Evolutionary conservation across 345 rosid genomes (phyloP).

Genomic region (Pugionium dolabratum): DNA sequence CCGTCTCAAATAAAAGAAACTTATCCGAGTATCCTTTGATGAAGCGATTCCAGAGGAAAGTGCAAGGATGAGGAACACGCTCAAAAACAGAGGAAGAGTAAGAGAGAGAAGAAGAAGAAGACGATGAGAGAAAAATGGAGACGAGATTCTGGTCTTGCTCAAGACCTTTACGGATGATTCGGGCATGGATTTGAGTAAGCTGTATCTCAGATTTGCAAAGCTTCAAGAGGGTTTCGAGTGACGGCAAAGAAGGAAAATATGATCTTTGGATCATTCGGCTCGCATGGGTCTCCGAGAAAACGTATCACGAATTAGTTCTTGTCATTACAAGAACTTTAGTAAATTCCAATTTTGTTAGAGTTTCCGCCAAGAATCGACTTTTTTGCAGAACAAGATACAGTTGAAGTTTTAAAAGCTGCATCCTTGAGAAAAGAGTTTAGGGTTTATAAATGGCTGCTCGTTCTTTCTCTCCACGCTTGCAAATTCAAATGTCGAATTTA

Average conservation of each 20-base stretch:
- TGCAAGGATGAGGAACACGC: conserved; percentile 48
- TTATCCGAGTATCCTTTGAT: conserved; percentile 46
- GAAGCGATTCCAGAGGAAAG: conserved; percentile 62
- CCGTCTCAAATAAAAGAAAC: conserved; percentile 37
- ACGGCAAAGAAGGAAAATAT: conserved; percentile 32
- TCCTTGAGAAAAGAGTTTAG: conserved; percentile 4
- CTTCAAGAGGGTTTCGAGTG: conserved; percentile 53
- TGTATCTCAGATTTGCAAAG: conserved; percentile 52
- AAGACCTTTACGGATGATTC: conserved; percentile 67
- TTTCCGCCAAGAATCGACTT: not conserved
- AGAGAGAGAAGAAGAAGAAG: conserved; percentile 42
- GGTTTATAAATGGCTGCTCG: not conserved
- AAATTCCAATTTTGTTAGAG: not conserved
- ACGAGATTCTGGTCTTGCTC: conserved; percentile 65
- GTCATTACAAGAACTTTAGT: conserved; percentile 12
- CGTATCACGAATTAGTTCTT: conserved; percentile 4
- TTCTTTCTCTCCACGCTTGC: too few species aligned
- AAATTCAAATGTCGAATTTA: too few species aligned
- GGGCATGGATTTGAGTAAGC: conserved; percentile 67
- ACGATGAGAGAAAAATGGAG: conserved; percentile 50
- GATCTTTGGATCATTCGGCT: conserved; percentile 43
- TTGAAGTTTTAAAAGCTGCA: not conserved
- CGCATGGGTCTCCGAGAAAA: conserved; percentile 2
- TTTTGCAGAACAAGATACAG: not conserved
- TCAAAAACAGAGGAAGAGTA: conserved; percentile 54